phyloP scores from a whole-genome alignment of 306 rosid genomes.

The Canavalia ensiformis region DNA sequence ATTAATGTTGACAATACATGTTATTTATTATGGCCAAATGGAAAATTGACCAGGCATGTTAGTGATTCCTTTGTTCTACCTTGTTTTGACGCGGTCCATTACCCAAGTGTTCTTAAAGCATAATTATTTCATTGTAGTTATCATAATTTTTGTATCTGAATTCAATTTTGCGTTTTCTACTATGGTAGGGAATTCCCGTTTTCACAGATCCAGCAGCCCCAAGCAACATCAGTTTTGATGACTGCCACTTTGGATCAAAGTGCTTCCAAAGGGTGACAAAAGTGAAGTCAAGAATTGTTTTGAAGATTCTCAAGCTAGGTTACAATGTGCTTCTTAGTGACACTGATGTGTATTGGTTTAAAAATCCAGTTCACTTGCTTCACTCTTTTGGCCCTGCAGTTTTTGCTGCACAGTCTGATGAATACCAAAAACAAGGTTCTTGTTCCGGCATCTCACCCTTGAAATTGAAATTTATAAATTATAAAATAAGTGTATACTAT shows the following conservation, averaged over 20 bases:
- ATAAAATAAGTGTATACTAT: neutral
- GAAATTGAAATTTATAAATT: slow-evolving; percentile 15
- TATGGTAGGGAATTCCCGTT: slow-evolving; percentile 84
- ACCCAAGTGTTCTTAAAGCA: slow-evolving; percentile 11
- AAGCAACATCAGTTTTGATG: slow-evolving; percentile 71
- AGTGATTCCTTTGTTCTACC: slow-evolving; percentile 26
- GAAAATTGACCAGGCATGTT: slow-evolving; percentile 7
- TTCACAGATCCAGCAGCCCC: slow-evolving; percentile 81
- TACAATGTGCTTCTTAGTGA: slow-evolving; percentile 94
- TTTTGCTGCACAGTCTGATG: slow-evolving; percentile 88
- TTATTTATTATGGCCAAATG: neutral
- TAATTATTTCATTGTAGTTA: slow-evolving; percentile 25
- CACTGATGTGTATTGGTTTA: slow-evolving; percentile 91
- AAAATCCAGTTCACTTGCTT: slow-evolving; percentile 77
- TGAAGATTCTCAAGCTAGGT: slow-evolving; percentile 82
- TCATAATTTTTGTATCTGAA: slow-evolving; percentile 19
- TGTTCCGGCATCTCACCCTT: slow-evolving; percentile 36
- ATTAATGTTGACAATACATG: neutral
- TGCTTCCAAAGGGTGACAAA: slow-evolving; percentile 98
- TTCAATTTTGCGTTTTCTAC: slow-evolving; percentile 8
- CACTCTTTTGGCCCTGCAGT: slow-evolving; percentile 73
- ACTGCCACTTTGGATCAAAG: slow-evolving; percentile 93
- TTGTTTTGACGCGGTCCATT: neutral
- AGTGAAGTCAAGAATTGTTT: slow-evolving; percentile 89
- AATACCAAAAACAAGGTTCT: slow-evolving; percentile 78